Evolutionary conservation across 495 filamentous ascomycete species (phyloP).

Genomic region (Aspergillus ostianus): DNA sequence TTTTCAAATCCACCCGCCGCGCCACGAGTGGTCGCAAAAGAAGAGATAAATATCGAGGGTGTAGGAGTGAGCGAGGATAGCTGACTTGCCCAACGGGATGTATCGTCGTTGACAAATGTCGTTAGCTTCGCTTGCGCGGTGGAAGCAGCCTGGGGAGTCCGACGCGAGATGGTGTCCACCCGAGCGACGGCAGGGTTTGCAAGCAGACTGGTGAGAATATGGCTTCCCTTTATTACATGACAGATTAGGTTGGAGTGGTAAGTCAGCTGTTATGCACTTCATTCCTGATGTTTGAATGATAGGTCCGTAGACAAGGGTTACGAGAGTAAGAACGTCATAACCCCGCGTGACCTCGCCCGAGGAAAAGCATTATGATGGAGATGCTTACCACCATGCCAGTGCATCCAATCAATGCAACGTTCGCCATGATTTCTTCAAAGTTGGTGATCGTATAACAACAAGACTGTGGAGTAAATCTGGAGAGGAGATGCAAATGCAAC

Average conservation of each 20-base stretch:
- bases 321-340: not conserved
- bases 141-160: constrained; percentile 32
- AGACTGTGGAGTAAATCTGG: no score
- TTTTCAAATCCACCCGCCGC: constrained; percentile 67
- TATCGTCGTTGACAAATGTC: constrained; percentile 44
- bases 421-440: constrained; percentile 31
- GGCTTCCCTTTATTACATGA: constrained; percentile 35
- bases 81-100: constrained; percentile 53
- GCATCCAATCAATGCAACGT: constrained; percentile 44
- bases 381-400: constrained; percentile 51
- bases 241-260: not conserved
- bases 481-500: not conserved
- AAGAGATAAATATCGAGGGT: constrained; percentile 61
- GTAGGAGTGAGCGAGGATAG: constrained; percentile 53
- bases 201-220: constrained; percentile 49
- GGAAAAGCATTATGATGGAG: not conserved
- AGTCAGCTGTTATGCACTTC: not conserved
- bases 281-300: not conserved
- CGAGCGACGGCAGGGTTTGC: constrained; percentile 35
- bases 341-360: no score
- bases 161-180: constrained; percentile 49
- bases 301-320: not conserved
- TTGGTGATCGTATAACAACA: not conserved
- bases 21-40: constrained; percentile 64
- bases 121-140: constrained; percentile 40